A percentile compares a stretch with the other conserved stretches of the same genome.
These are phyloP conservation scores for Phytopythium vexans DNA, from an alignment of 352 stramenopile species.

Conservation along the genomic window DNA sequence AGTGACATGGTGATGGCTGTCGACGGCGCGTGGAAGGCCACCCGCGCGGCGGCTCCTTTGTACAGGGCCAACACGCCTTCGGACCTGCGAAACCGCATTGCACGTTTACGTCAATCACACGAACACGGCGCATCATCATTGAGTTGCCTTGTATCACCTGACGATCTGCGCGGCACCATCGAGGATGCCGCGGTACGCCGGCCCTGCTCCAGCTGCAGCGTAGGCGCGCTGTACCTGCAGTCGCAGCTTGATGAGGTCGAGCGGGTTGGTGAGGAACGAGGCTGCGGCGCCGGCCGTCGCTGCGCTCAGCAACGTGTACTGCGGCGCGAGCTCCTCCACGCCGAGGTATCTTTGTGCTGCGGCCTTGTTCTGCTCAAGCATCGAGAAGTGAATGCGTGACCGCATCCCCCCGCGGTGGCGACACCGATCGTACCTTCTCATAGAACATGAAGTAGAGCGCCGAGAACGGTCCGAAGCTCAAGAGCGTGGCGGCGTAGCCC, in stretches of 20 bases:
- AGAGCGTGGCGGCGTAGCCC: slow-evolving; percentile 93
- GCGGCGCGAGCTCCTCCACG: slow-evolving; percentile 41
- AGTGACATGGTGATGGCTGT: slow-evolving; percentile 97
- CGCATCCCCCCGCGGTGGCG: background rate
- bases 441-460: slow-evolving; percentile 99
- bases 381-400: background rate
- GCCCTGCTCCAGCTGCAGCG: slow-evolving; percentile 18
- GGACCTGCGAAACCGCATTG: slow-evolving; percentile 29
- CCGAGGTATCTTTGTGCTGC: slow-evolving; percentile 37
- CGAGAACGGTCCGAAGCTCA: slow-evolving; percentile 97
- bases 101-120: slow-evolving; percentile 4
- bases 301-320: slow-evolving; percentile 65
- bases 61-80: slow-evolving; percentile 92
- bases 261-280: slow-evolving; percentile 95
- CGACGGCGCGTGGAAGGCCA: slow-evolving; percentile 94
- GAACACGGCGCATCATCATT: background rate
- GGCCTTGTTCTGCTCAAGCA: slow-evolving; percentile 44
- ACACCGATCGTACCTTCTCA: slow-evolving; percentile 56
- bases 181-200: slow-evolving; percentile 65
- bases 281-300: slow-evolving; percentile 87
- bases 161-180: slow-evolving; percentile 87
- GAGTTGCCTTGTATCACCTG: slow-evolving; percentile 20
- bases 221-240: slow-evolving; percentile 85
- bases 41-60: slow-evolving; percentile 91
- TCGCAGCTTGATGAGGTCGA: slow-evolving; percentile 96